Percentiles rank a stretch among this genome's conserved stretches.
phyloP scores from a whole-genome alignment of 2,329 filamentous ascomycete genomes.

The Fusarium torulosum region DNA sequence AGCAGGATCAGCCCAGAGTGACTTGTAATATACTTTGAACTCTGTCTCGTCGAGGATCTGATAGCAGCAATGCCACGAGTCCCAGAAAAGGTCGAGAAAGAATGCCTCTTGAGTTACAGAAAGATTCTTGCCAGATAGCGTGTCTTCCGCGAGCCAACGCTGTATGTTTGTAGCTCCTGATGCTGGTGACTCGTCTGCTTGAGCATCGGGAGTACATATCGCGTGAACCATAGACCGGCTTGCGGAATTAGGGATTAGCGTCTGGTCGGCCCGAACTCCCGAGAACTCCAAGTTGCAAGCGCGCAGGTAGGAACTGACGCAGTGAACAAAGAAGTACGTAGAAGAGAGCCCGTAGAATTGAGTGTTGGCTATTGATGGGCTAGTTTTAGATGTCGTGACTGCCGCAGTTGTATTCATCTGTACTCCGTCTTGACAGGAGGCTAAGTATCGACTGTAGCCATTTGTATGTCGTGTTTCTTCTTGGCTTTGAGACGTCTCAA shows the following conservation, averaged over 20 bases:
- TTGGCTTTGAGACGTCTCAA: background rate
- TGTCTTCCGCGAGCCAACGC: background rate
- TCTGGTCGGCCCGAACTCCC: background rate
- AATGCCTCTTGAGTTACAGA: background rate
- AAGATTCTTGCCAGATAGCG: background rate
- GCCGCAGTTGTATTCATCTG: fast-evolving
- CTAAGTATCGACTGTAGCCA: fast-evolving
- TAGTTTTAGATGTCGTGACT: too few relatives aligned
- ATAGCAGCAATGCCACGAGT: constrained; percentile 10
- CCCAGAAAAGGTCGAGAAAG: constrained; percentile 1
- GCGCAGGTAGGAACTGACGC: background rate
- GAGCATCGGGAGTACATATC: background rate
- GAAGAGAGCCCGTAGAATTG: background rate
- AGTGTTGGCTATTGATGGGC: background rate
- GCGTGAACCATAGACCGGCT: background rate
- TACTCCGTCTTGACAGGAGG: background rate
- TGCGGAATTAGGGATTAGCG: constrained; percentile 1
- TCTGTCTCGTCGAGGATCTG: background rate
- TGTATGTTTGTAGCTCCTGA: fast-evolving
- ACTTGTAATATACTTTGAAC: background rate
- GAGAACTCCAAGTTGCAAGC: fast-evolving
- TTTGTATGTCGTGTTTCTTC: fast-evolving
- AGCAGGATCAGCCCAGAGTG: background rate
- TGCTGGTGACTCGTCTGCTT: background rate
- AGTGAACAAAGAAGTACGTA: background rate